Conservation (phyloP, 108 stramenopile species). For the Stephanodiscus minutulus region DNA sequence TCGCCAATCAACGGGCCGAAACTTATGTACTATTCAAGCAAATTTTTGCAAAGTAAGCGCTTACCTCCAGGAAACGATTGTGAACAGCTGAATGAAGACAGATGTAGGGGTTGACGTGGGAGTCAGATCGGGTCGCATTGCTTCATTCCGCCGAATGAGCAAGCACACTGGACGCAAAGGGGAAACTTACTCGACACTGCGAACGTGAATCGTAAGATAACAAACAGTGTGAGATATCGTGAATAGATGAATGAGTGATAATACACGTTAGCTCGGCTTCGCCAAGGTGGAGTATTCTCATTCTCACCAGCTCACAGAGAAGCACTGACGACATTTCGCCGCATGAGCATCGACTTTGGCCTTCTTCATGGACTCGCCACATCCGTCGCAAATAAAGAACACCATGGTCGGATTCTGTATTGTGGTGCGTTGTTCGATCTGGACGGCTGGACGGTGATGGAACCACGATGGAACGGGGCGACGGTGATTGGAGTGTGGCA, state of each 20-base stretch:
- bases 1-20: too few relatives aligned
- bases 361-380: constrained; percentile 87
- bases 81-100: constrained; percentile 45
- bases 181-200: constrained; percentile 53
- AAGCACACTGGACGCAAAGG: not conserved
- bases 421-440: too few relatives aligned
- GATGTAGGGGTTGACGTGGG: not conserved
- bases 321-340: constrained; percentile 71
- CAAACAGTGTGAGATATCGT: not conserved
- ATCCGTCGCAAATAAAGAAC: constrained; percentile 87
- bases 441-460: too few relatives aligned
- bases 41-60: constrained; percentile 15
- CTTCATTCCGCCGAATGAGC: constrained; percentile 4
- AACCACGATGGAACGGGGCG: too few relatives aligned
- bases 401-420: constrained; percentile 78
- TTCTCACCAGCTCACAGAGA: constrained; percentile 70
- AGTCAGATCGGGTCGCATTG: not conserved
- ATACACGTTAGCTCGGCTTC: not conserved
- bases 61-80: constrained; percentile 84
- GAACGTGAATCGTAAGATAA: not conserved
- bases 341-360: constrained; percentile 86
- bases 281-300: not conserved
- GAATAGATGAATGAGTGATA: not conserved
- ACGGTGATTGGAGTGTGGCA: too few relatives aligned
- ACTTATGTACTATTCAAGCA: not conserved